These are phyloP conservation scores for Paecilomyces fulvus DNA, from an alignment of 2,329 filamentous ascomycete genomes.

Conservation along the genomic window DNA sequence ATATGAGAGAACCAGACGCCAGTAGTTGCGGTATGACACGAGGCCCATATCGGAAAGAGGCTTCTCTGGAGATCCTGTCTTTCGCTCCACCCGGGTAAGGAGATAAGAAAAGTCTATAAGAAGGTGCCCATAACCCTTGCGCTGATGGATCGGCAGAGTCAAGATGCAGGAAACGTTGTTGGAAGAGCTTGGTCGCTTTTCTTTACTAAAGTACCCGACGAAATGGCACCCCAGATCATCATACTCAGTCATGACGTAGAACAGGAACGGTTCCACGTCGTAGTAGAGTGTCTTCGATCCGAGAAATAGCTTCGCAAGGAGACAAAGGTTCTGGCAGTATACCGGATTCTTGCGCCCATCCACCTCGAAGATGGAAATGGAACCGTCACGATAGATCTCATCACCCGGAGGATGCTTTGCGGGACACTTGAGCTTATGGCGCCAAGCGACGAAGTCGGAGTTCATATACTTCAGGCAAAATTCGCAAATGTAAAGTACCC, in stretches of 20 bases:
- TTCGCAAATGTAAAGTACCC: conserved; percentile 96
- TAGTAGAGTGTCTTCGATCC: conserved; percentile 99
- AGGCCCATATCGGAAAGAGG: conserved; percentile 96
- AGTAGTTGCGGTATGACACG: conserved; percentile 96
- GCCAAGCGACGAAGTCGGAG: conserved; percentile 95
- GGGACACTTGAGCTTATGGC: conserved; percentile 93
- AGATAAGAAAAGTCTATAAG: conserved; percentile 98
- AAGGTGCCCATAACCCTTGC: conserved; percentile 93
- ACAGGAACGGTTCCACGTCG: conserved; percentile 97
- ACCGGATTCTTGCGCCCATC: conserved; percentile 89
- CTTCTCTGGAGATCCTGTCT: conserved; percentile 94
- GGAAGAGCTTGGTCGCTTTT: conserved; percentile 86
- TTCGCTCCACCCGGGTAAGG: conserved; percentile 82
- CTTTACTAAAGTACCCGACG: conserved; percentile 99
- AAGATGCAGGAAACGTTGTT: conserved; percentile 98
- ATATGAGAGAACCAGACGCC: conserved; percentile 80
- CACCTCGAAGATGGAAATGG: conserved; percentile 94
- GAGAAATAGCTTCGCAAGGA: conserved; percentile 91
- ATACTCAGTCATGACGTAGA: conserved; percentile 93
- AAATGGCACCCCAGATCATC: conserved; percentile 87
- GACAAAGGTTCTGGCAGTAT: conserved; percentile 92
- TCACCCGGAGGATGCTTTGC: conserved; percentile 96
- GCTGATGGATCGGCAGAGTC: conserved; percentile 90
- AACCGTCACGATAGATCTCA: conserved; percentile 93
- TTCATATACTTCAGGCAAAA: conserved; percentile 99